Evolutionary conservation across 768 basidiomycete genomes (phyloP), one percentile per base, ranked within the genome.

Genomic region (Termitomyces sp.): DNA sequence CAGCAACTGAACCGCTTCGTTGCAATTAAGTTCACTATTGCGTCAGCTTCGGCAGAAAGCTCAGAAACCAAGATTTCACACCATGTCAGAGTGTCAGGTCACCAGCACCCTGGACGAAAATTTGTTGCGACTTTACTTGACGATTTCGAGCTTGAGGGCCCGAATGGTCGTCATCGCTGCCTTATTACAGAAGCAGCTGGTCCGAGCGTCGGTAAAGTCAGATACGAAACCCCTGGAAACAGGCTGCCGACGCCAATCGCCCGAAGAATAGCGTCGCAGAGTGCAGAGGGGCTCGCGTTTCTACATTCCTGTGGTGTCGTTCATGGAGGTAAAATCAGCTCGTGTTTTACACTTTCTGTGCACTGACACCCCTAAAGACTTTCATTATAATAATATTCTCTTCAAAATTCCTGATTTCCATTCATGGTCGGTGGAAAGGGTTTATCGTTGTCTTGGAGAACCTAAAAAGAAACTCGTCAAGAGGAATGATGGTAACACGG

Each of bases 171-270:
- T 22, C 90, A 93, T 70, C 84, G 89, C 58, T 92, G 91, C 77
- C 88, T 93, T 81, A 85, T 90, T 18, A 85, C 87, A 65, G 89
- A 93, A 69, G 85, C 88, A 6, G 78, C 92, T n/a, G 87, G 88
- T 46, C 85, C 89, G 70, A 90, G 88, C 68, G 69, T 92, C 9
- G 78, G 86, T 3, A 85, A 80, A 60, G 70, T 82, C 54, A 78
- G 80, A 68, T 68, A 75, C 61, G 75, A 77, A 58, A 73, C 76
- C 63, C 65, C 73, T 8, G 46, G 45, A 28, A 72, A 76, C 55
- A 76, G 81, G 9, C 80, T 82, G 28, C 70, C 78, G 33, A 69
- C 72, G 53, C 71, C 83, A 61, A 76, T 83, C 59, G 77, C 81
- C 67, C 80, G 81, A 57, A 79, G 45, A 26, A 29, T 85, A 52